Conservation (phyloP, 83 land plant genomes). For the Picea mariana region DNA sequence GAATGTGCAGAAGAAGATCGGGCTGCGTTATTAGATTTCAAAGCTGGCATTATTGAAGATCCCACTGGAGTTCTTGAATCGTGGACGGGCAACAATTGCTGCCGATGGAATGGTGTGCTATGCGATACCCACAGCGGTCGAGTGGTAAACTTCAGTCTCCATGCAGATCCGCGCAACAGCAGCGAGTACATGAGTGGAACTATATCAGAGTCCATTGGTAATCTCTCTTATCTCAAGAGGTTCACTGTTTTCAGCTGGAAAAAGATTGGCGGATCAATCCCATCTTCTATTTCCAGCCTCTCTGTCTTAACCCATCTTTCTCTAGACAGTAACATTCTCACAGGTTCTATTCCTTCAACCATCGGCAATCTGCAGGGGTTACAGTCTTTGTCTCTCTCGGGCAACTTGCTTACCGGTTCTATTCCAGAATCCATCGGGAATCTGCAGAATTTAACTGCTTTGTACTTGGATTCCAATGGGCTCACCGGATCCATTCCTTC, state of each 20-base stretch:
- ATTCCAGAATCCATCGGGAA: conserved; percentile 47
- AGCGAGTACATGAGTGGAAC: not conserved
- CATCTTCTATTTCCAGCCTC: not conserved
- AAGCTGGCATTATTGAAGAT: not conserved
- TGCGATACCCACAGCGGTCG: not conserved
- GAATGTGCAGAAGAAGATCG: too few species aligned
- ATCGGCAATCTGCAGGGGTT: conserved; percentile 28
- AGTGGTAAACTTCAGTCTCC: not conserved
- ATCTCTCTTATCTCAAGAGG: conserved; percentile 4
- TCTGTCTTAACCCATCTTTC: too few species aligned
- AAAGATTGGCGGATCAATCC: conserved; percentile 43
- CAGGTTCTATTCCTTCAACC: too few species aligned
- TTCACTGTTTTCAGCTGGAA: conserved; percentile 22
- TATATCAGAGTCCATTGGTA: not conserved
- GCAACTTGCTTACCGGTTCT: conserved; percentile 43
- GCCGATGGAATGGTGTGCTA: conserved; percentile 7
- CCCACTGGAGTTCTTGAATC: not conserved
- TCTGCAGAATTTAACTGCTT: not conserved
- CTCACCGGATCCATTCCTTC: conserved; percentile 50
- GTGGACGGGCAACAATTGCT: conserved; percentile 7
- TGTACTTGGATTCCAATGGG: conserved; percentile 26
- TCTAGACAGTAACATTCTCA: too few species aligned
- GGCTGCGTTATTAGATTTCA: too few species aligned
- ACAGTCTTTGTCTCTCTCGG: conserved; percentile 62
- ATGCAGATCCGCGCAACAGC: not conserved